Evolutionary conservation across 2,329 filamentous ascomycete genomes (phyloP), one percentile per base, ranked within the genome.

Genomic region (Orbilia blumenaviensis): DNA sequence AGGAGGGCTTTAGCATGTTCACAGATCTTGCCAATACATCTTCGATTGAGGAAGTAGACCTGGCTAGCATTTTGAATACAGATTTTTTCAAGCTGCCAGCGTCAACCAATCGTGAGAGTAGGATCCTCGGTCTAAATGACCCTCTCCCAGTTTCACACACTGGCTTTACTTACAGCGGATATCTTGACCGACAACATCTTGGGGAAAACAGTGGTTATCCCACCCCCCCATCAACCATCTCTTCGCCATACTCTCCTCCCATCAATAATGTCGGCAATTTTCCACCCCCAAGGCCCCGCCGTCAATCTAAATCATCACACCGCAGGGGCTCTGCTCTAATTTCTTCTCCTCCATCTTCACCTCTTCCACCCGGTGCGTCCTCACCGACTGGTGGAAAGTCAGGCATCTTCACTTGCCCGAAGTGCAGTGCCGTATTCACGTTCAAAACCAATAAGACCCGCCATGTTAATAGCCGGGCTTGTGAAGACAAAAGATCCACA

Each of bases 371-470:
- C 34, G 71, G 71, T 12, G 71, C 71, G 23, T 76, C 72, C 38
- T 76, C 72, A 3, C 72, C 72, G 23, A 76, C 72, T 44, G 72
- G 72, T 18, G 72, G 72, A 18, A 76, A 76, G 50, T 48, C 44
- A 36, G 72, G 72, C 38, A 42, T 69, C 4, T 76, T 76, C 48
- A 69, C 64, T 44, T 76, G 72, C 50, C 72, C 54, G 14, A 76
- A 76, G 27, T 76, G 72, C 72, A 52, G 27, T 9, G 64, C 72
- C 2, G 62, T 68, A 2, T 76, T 76, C 42, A 76, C 72, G 18
- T 76, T 76, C 34, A 76, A 76, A 29, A 76, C 72, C 12, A 76
- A 76, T 18, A 76, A 76, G 60, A 76, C 72, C 34, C 46, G 72
- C 1, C 72, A 76, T 10, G 58, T 76, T 14, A 76, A 76, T 46